Evolutionary conservation across 345 rosid species (phyloP).

Genomic region (Linum tenue): DNA sequence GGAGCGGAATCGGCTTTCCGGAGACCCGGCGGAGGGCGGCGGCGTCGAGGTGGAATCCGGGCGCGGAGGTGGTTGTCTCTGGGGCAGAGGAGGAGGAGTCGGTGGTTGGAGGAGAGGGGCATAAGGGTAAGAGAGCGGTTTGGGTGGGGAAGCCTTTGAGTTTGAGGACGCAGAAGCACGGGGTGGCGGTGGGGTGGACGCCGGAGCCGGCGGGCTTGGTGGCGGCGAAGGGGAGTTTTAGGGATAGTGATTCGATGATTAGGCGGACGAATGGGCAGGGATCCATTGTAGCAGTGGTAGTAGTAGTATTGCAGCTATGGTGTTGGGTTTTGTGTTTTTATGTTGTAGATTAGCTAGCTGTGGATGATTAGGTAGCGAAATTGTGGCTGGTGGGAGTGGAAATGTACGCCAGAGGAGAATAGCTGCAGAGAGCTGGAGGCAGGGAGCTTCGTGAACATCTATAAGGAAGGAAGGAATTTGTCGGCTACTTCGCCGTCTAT

Average conservation of each 20-base stretch:
- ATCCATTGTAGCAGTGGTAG: conserved; percentile 38
- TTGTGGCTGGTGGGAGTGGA: no score
- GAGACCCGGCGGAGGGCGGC: conserved; percentile 54
- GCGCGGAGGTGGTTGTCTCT: conserved; percentile 50
- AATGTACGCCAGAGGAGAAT: no score
- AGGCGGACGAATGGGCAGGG: conserved; percentile 90
- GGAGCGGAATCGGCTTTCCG: conserved; percentile 44
- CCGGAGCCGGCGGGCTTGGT: conserved; percentile 59
- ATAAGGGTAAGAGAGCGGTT: conserved; percentile 66
- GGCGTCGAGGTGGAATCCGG: conserved; percentile 74
- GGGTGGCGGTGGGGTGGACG: conserved; percentile 66
- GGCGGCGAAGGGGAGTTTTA: conserved; percentile 55
- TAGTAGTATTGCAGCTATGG: no score
- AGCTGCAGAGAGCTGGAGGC: no score
- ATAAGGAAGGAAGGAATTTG: no score
- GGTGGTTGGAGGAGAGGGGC: conserved; percentile 25
- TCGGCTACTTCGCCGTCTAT: no score
- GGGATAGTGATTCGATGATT: conserved; percentile 62
- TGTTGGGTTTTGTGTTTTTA: no score
- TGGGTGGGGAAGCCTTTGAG: conserved; percentile 67
- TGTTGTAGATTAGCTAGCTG: no score
- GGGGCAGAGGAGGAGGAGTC: conserved; percentile 14
- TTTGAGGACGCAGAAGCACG: conserved; percentile 71
- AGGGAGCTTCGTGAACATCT: no score
- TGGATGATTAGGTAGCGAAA: no score